A percentile compares a stretch with the other conserved stretches of the same genome.
Conservation (phyloP, 192 early-diverging fungal genomes). For the Coemansia sp. region DNA sequence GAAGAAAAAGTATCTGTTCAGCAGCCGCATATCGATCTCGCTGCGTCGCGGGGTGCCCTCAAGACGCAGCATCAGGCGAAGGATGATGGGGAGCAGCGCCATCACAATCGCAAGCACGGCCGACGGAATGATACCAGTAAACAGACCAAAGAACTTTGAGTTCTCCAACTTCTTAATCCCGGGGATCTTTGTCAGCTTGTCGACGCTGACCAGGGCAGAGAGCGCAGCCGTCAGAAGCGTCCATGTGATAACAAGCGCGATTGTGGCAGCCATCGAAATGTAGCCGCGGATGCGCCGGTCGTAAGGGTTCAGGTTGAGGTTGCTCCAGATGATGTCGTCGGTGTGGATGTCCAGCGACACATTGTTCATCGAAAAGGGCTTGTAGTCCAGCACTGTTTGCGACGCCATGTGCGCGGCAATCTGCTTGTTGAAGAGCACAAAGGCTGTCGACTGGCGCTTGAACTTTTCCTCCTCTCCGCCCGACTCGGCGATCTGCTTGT, state of each 20-base stretch:
- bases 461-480: slow-evolving; percentile 40
- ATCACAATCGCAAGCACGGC: slow-evolving; percentile 69
- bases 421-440: slow-evolving; percentile 82
- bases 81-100: slow-evolving; percentile 68
- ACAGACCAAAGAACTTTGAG: slow-evolving; percentile 53
- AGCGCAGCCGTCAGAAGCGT: slow-evolving; percentile 65
- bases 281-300: slow-evolving; percentile 61
- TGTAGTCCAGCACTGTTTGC: slow-evolving; percentile 65
- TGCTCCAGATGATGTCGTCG: slow-evolving; percentile 84
- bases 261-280: slow-evolving; percentile 55
- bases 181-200: slow-evolving; percentile 57
- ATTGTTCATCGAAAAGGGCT: slow-evolving; percentile 66
- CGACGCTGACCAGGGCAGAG: slow-evolving; percentile 56
- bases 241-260: slow-evolving; percentile 75
- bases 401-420: slow-evolving; percentile 81
- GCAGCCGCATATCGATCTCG: slow-evolving; percentile 64
- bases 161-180: slow-evolving; percentile 49
- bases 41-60: slow-evolving; percentile 65
- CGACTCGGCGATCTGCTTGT: slow-evolving; percentile 49
- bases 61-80: slow-evolving; percentile 63
- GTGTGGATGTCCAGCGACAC: slow-evolving; percentile 70
- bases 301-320: slow-evolving; percentile 64
- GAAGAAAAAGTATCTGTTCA: slow-evolving; percentile 80
- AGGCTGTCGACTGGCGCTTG: slow-evolving; percentile 70
- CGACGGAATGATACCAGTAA: slow-evolving; percentile 80